Base-by-base conservation (phyloP, 139 green algal species). In the Pedinophyceae sp. region DNA sequence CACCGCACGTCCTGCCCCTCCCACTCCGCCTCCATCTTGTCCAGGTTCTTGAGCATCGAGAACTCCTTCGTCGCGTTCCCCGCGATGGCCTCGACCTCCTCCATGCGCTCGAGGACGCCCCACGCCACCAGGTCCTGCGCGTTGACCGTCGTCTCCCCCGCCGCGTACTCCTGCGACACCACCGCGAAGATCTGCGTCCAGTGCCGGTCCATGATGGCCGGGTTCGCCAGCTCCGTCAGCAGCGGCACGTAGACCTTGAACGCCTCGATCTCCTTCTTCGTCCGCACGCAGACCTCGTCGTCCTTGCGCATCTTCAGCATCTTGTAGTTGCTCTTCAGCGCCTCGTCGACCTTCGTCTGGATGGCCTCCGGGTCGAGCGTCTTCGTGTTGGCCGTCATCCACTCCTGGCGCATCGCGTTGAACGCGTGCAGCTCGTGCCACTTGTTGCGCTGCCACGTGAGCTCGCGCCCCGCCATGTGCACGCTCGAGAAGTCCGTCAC, bases 221-320 rank as follows among this genome's bases (percentile, higher is more conserved):
- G 51, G 57, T 73, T 69, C 16, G 61, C 61, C 3, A 73, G 26
- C 55, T 69, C 55, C 27, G 59, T 47, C 15, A 68, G 23, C 50
- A 72, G 38, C n/a, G 64, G 64, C 41, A 64, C 25, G 58, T 52
- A 59, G 28, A 56, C 22, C 50, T 68, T 68, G 58, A 72, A 72
- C 27, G 30, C 54, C 15, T 72, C 64, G 24, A 72, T 59, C 39
- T 53, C 52, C 23, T 67, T 34, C 38, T 62, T 62, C 20, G 59
- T n/a, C 22, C 64, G 50, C n/a, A 48, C 55, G 40, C 62, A 52
- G 34, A 72, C 64, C 22, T 16, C 23, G 57, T 72, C 64, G 23
- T 72, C 64, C 49, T 58, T 63, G 59, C 56, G 55, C 24, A 40
- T 29, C 48, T 72, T 72, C 4, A 39, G 5, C 41, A 72, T 58